Evolutionary conservation across 108 stramenopile species (phyloP).

Genomic region (Skeletonema tropicum): DNA sequence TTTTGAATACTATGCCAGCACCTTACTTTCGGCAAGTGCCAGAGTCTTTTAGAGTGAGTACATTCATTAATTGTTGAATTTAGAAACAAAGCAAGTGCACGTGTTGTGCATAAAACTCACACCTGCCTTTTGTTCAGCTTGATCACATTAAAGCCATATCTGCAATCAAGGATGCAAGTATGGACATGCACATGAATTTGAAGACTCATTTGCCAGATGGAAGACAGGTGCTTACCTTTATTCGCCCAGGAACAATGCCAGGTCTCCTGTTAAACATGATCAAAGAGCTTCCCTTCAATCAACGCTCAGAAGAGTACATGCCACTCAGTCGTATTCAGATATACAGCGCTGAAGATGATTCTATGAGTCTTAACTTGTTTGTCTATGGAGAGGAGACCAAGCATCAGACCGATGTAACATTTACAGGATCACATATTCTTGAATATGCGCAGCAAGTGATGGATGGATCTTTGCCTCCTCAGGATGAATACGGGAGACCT

Average conservation of each 20-base stretch:
- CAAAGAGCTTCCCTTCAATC: slow-evolving; percentile 69
- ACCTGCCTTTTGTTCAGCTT: slow-evolving; percentile 45
- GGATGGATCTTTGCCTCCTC: slow-evolving; percentile 42
- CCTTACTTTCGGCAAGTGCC: slow-evolving; percentile 92
- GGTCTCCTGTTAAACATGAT: slow-evolving; percentile 83
- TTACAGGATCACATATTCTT: slow-evolving; percentile 62
- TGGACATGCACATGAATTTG: slow-evolving; percentile 81
- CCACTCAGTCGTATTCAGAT: slow-evolving; percentile 83
- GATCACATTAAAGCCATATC: slow-evolving; percentile 97
- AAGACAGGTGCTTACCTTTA: slow-evolving; percentile 71
- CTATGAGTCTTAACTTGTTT: slow-evolving; percentile 92
- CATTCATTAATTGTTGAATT: neutral
- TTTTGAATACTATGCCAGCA: slow-evolving; percentile 92
- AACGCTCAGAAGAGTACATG: slow-evolving; percentile 52
- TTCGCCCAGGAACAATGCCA: slow-evolving; percentile 85
- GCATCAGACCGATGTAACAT: slow-evolving; percentile 41
- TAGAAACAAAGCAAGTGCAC: neutral
- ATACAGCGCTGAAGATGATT: slow-evolving; percentile 86
- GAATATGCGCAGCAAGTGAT: slow-evolving; percentile 69
- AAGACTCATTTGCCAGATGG: slow-evolving; percentile 78
- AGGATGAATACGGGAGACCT: slow-evolving; percentile 48
- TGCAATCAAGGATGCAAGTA: slow-evolving; percentile 82
- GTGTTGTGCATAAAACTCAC: neutral
- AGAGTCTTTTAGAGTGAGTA: slow-evolving; percentile 58
- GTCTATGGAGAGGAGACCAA: slow-evolving; percentile 70